phyloP scores from a whole-genome alignment of 768 basidiomycete genomes.

The Chalciporus chontae region DNA sequence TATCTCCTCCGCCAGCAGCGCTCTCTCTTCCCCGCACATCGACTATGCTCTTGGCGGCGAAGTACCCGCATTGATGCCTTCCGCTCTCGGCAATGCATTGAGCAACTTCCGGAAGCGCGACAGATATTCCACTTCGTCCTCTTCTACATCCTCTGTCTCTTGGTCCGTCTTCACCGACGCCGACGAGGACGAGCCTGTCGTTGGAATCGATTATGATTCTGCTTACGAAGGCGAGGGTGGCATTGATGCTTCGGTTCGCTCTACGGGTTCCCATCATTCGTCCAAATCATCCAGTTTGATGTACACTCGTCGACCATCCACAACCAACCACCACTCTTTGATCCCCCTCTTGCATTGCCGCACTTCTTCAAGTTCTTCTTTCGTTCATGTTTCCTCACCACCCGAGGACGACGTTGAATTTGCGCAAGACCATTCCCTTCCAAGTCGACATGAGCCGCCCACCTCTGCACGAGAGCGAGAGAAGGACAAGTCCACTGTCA shows the following conservation, averaged over 20 bases:
- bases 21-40: slow-evolving; percentile 64
- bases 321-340: slow-evolving; percentile 64
- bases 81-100: slow-evolving; percentile 53
- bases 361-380: slow-evolving; percentile 39
- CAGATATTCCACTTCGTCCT: slow-evolving; percentile 57
- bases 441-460: slow-evolving; percentile 30
- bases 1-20: slow-evolving; percentile 61
- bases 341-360: slow-evolving; percentile 55
- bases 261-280: slow-evolving; percentile 33
- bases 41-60: slow-evolving; percentile 52
- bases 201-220: slow-evolving; percentile 34
- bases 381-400: slow-evolving; percentile 32
- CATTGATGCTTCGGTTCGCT: slow-evolving; percentile 43
- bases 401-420: slow-evolving; percentile 43
- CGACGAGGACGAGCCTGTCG: slow-evolving; percentile 45
- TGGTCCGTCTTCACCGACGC: slow-evolving; percentile 66
- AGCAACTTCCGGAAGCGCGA: slow-evolving; percentile 41
- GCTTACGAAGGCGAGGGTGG: slow-evolving; percentile 31
- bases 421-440: slow-evolving; percentile 33
- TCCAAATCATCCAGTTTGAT: slow-evolving; percentile 47
- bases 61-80: slow-evolving; percentile 63
- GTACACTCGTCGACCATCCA: slow-evolving; percentile 67
- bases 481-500: slow-evolving; percentile 27
- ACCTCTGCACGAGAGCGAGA: slow-evolving; percentile 25
- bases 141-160: slow-evolving; percentile 60